Conservation (phyloP, 257 asterid species). For the Ajuga chamaepitys region DNA sequence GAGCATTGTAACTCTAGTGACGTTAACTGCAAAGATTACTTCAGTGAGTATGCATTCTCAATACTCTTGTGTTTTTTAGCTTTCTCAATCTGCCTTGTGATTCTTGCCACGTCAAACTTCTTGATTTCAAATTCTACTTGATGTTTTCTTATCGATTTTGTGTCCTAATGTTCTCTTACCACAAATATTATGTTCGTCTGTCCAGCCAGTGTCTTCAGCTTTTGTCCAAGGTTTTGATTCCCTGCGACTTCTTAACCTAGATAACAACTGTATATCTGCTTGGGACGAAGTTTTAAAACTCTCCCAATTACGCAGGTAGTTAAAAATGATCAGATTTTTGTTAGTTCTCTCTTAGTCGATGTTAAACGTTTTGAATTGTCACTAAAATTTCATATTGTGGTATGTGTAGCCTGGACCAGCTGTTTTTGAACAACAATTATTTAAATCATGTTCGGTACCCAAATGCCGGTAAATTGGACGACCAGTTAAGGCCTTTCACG, state of each 20-base stretch:
- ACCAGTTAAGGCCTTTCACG: constrained; percentile 44
- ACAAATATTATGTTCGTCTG: constrained; percentile 8
- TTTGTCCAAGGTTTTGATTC: constrained; percentile 64
- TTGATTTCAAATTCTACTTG: not conserved
- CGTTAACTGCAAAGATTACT: not conserved
- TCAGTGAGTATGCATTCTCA: not conserved
- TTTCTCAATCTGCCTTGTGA: not conserved
- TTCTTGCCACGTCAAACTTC: not conserved
- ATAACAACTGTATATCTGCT: constrained; percentile 59
- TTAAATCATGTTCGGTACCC: constrained; percentile 58
- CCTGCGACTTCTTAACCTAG: constrained; percentile 75
- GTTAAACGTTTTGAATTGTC: constrained; percentile 2
- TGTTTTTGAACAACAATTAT: constrained; percentile 68
- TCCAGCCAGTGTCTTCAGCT: constrained; percentile 60
- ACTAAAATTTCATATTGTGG: constrained; percentile 16
- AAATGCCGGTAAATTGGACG: constrained; percentile 26
- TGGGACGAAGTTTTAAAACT: constrained; percentile 86
- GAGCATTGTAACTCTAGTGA: not conserved
- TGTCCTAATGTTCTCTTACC: not conserved
- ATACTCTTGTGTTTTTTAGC: not conserved
- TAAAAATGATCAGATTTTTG: not conserved
- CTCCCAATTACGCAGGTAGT: constrained; percentile 63
- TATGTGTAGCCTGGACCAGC: constrained; percentile 78
- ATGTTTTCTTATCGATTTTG: not conserved
- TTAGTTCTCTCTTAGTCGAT: not conserved